These are phyloP conservation scores for Sporothrix curviconia DNA, from an alignment of 2,329 filamentous ascomycete genomes.

Conservation along the genomic window DNA sequence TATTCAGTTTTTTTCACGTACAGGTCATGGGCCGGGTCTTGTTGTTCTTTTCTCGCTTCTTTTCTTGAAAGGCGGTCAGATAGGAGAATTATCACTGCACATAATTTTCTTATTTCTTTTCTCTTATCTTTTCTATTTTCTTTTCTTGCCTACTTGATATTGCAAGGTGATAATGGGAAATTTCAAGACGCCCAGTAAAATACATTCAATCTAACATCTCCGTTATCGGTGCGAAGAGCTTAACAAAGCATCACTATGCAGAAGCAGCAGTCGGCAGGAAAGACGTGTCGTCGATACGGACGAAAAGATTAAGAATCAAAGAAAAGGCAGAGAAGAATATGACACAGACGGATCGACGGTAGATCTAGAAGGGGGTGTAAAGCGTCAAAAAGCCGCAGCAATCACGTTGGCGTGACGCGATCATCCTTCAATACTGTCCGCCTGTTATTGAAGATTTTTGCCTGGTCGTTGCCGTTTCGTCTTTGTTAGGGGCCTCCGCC, in stretches of 20 bases:
- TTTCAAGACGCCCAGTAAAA: no score
- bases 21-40: no score
- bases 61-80: no score
- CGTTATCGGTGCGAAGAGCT: no score
- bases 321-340: background rate
- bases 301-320: background rate
- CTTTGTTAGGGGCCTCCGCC: background rate
- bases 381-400: background rate
- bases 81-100: background rate
- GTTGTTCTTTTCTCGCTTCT: no score
- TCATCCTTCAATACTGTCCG: background rate
- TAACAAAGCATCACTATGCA: no score
- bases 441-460: background rate
- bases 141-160: background rate
- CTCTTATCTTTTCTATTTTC: background rate
- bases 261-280: no score
- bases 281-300: background rate
- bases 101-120: background rate
- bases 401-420: background rate
- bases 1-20: background rate
- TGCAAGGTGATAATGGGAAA: background rate
- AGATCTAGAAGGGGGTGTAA: background rate
- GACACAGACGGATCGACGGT: slow-evolving; percentile 8
- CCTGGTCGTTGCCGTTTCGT: background rate
- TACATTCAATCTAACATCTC: no score